Evolutionary conservation across 768 basidiomycete species (phyloP).

Genomic region (Amanita inopinata): DNA sequence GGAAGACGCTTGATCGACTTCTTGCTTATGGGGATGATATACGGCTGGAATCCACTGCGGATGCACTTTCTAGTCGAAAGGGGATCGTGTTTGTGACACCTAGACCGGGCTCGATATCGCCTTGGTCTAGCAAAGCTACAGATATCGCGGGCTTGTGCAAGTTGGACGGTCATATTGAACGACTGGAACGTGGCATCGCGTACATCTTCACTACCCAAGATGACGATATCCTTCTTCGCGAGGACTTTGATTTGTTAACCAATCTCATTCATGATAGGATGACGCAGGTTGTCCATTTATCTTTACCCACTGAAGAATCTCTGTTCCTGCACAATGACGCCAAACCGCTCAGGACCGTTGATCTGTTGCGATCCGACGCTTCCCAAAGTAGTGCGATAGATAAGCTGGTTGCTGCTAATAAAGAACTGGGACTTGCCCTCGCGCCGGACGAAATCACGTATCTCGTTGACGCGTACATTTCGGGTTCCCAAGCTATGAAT

Average conservation of each 20-base stretch:
- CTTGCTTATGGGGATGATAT: slow-evolving; percentile 80
- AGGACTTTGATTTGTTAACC: slow-evolving; percentile 44
- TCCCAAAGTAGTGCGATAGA: slow-evolving; percentile 37
- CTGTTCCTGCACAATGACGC: slow-evolving; percentile 57
- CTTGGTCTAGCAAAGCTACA: slow-evolving; percentile 99
- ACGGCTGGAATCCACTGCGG: slow-evolving; percentile 33
- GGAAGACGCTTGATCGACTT: slow-evolving; percentile 55
- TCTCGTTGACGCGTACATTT: slow-evolving; percentile 78
- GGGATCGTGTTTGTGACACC: slow-evolving; percentile 70
- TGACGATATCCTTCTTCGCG: slow-evolving; percentile 30
- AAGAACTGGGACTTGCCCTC: slow-evolving; percentile 80
- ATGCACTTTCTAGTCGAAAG: slow-evolving; percentile 22
- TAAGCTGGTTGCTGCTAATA: slow-evolving; percentile 70
- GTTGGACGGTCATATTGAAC: slow-evolving; percentile 57
- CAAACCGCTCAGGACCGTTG: slow-evolving; percentile 60
- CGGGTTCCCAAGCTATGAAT: slow-evolving; percentile 53
- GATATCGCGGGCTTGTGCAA: slow-evolving; percentile 89
- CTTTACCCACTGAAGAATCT: slow-evolving; percentile 44
- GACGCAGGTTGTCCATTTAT: slow-evolving; percentile 72
- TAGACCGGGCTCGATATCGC: slow-evolving; percentile 85
- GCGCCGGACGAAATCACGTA: slow-evolving; percentile 87
- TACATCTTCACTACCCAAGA: slow-evolving; percentile 50
- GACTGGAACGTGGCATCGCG: slow-evolving; percentile 78
- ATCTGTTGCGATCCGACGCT: slow-evolving; percentile 31
- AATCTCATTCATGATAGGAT: slow-evolving; percentile 89